phyloP scores from a whole-genome alignment of 2,329 filamentous ascomycete species.

The Nemania sp. region DNA sequence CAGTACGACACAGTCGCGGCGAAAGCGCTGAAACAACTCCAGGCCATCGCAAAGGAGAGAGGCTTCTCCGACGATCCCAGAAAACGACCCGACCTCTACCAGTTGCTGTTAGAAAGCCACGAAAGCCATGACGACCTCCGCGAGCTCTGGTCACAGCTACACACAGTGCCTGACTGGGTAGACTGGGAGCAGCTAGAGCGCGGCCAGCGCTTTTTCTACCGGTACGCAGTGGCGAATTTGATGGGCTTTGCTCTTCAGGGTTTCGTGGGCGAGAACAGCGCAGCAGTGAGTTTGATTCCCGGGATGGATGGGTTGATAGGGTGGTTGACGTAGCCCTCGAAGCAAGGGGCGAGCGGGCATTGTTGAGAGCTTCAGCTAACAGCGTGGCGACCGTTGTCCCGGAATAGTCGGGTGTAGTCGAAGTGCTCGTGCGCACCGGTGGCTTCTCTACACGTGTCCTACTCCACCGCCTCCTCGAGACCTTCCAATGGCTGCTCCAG shows the following conservation, averaged over 20 bases:
- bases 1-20: constrained; percentile 12
- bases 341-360: too few species aligned
- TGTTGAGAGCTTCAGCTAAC: neutral
- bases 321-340: too few species aligned
- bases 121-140: constrained; percentile 4
- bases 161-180: constrained; percentile 65
- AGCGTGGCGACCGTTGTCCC: neutral
- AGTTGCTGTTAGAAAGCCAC: constrained; percentile 13
- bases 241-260: constrained; percentile 51
- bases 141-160: constrained; percentile 60
- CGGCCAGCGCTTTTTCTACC: constrained; percentile 66
- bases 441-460: constrained; percentile 66
- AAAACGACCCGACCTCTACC: constrained; percentile 21
- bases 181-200: constrained; percentile 67
- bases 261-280: constrained; percentile 43
- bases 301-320: neutral
- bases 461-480: constrained; percentile 57
- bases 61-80: constrained; percentile 17
- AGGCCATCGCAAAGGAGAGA: constrained; percentile 14
- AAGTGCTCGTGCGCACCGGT: constrained; percentile 67
- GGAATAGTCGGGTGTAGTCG: constrained; percentile 55
- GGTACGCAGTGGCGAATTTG: constrained; percentile 64
- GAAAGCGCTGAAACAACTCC: constrained; percentile 12
- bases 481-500: constrained; percentile 52
- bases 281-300: constrained; percentile 45